Evolutionary conservation across 2,329 filamentous ascomycete genomes (phyloP).

Genomic region (Beauveria caledonica): DNA sequence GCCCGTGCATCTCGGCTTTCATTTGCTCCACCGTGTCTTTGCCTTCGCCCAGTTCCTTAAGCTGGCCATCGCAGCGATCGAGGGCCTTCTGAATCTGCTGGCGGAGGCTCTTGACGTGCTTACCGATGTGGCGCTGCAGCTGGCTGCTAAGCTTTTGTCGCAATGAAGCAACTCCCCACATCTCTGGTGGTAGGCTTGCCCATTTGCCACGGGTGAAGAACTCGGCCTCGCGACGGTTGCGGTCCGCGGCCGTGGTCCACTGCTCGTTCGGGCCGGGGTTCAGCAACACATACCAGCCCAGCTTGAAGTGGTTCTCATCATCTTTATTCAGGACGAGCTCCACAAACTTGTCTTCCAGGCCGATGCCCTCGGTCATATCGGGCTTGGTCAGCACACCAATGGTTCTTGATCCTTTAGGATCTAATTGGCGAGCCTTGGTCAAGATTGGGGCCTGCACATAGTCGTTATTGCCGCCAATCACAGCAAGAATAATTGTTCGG

Average conservation of each 20-base stretch:
- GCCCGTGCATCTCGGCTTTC: constrained; percentile 44
- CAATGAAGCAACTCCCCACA: constrained; percentile 38
- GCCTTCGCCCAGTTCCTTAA: constrained; percentile 41
- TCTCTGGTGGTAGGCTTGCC: constrained; percentile 36
- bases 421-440: constrained; percentile 41
- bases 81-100: constrained; percentile 43
- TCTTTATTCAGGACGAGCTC: constrained; percentile 44
- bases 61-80: constrained; percentile 39
- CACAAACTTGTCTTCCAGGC: constrained; percentile 45
- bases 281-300: constrained; percentile 44
- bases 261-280: constrained; percentile 40
- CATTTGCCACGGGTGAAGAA: constrained; percentile 44
- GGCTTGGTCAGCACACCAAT: constrained; percentile 47
- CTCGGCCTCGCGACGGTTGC: constrained; percentile 34
- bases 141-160: constrained; percentile 42
- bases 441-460: constrained; percentile 45
- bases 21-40: constrained; percentile 46
- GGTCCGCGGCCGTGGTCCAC: constrained; percentile 35
- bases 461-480: constrained; percentile 47
- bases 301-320: constrained; percentile 40
- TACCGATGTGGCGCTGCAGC: constrained; percentile 43
- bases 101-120: constrained; percentile 41
- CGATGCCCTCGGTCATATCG: constrained; percentile 44
- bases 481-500: constrained; percentile 47
- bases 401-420: constrained; percentile 39